Base-by-base conservation (phyloP, 2,329 filamentous ascomycete species). In the Paramyrothecium sp. region DNA sequence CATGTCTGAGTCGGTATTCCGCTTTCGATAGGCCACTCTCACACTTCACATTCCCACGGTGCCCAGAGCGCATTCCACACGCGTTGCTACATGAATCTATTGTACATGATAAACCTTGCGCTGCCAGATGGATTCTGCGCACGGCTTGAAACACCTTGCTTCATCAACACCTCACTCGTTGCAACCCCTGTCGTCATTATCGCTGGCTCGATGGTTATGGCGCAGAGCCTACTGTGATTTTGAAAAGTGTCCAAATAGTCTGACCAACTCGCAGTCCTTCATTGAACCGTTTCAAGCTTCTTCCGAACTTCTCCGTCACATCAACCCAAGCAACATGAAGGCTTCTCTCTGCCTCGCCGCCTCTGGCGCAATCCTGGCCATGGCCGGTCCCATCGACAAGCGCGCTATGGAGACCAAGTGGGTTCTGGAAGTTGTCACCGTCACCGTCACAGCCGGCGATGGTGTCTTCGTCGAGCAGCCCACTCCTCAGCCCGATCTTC, bases 281-380 rank as follows among this genome's bases (percentile, higher is more conserved):
- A 54, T 48, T 20, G 41, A n/a, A 38, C 30, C 30, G 13, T 41
- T 19, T 41, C 51, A n/a, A 41, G 23, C 26, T 38, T 19, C 48
- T 59, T 54, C 56, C 48, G 34, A 30, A 30, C 48, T 30, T 55
- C 53, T 48, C 33, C 54, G 52, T 56, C 58, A 55, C 54, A 60
- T 51, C 57, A 54, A 51, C 58, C 59, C 60, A 52, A 59, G 58
- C 71, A 80, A 69, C 61, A 84, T 84, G 81, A 83, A 81, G 75
- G 71, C 76, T 51, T 79, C 80, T 52, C 58, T 78, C 56, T 70
- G 78, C 62, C 69, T 84, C 63, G 70, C 73, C 62, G 71, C 74
- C 63, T 72, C 78, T 60, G 72, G 78, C 66, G 78, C 80, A 64
- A 60, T 79, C 54, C 60, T 82, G 68, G 78, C 75, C 56, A 64